Conservation (phyloP, 1,284 basidiomycete species). For the Grifola frondosa region DNA sequence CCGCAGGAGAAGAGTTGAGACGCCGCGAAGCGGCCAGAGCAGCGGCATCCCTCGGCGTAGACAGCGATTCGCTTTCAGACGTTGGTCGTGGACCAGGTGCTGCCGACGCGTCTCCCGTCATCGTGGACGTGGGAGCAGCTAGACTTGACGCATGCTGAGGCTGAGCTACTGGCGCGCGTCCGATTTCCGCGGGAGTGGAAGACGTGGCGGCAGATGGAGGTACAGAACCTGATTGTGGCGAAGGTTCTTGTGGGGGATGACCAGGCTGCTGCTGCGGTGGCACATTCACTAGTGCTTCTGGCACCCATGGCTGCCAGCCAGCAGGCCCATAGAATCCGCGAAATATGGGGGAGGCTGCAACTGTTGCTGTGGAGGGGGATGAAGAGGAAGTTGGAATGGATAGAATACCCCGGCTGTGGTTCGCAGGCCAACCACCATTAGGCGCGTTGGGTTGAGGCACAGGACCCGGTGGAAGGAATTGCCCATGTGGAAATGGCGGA, state of each 20-base stretch:
- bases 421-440: slow-evolving; percentile 18
- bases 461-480: slow-evolving; percentile 15
- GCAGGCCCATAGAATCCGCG: slow-evolving; percentile 63
- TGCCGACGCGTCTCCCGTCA: slow-evolving; percentile 1
- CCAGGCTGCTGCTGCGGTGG: neutral
- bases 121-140: slow-evolving; percentile 19
- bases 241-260: neutral
- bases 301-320: slow-evolving; percentile 64
- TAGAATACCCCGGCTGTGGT: too few relatives aligned
- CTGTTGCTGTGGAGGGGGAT: slow-evolving; percentile 28
- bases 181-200: neutral
- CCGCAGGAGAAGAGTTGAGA: slow-evolving; percentile 12
- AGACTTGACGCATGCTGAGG: slow-evolving; percentile 1
- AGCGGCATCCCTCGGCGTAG: slow-evolving; percentile 36
- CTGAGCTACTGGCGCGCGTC: neutral
- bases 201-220: slow-evolving; percentile 11
- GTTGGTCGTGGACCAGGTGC: slow-evolving; percentile 1
- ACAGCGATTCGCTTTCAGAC: slow-evolving; percentile 4
- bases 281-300: slow-evolving; percentile 6
- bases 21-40: slow-evolving; percentile 38
- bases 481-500: slow-evolving; percentile 17
- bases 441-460: slow-evolving; percentile 15
- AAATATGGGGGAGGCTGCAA: slow-evolving; percentile 35
- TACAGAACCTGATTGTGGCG: slow-evolving; percentile 5
- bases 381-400: too few relatives aligned